These are phyloP conservation scores for Suillus ampliporus DNA, from an alignment of 768 basidiomycete genomes.

Conservation along the genomic window DNA sequence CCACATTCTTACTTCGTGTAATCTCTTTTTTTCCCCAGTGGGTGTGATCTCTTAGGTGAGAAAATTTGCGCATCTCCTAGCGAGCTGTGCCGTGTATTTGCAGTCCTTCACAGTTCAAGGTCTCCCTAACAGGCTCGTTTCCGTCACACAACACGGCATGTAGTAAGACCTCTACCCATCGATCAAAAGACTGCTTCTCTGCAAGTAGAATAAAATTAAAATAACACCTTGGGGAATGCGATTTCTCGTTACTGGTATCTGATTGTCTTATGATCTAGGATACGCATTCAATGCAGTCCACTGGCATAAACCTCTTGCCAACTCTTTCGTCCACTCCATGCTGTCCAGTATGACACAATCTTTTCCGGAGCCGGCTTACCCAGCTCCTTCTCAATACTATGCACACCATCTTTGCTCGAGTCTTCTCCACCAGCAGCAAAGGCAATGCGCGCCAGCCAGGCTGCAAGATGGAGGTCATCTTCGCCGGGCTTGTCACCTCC, in stretches of 20 bases:
- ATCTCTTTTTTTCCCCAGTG: too few relatives aligned
- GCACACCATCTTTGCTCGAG: conserved; percentile 37
- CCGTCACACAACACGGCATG: background rate
- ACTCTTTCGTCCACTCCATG: conserved; percentile 51
- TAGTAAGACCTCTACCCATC: background rate
- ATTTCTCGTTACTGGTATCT: background rate
- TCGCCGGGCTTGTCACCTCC: conserved; percentile 53
- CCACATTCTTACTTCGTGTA: too few relatives aligned
- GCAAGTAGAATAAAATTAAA: too few relatives aligned
- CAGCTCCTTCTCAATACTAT: conserved; percentile 46
- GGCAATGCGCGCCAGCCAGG: conserved; percentile 57
- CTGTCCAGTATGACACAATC: conserved; percentile 47
- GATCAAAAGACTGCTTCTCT: background rate
- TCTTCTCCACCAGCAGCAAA: conserved; percentile 41
- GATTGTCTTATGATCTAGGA: background rate
- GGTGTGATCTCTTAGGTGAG: conserved; percentile 1
- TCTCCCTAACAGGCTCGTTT: background rate
- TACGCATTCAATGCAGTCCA: conserved; percentile 46
- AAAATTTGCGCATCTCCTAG: background rate
- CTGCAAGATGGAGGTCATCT: conserved; percentile 60
- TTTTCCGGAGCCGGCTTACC: conserved; percentile 43
- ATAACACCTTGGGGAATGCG: too few relatives aligned
- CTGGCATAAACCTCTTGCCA: conserved; percentile 51
- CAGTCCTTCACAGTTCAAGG: background rate
- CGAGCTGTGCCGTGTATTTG: background rate